A percentile compares a stretch with the other conserved stretches of the same genome.
phyloP scores from a whole-genome alignment of 768 basidiomycete genomes.

The Agrocybe pediades region DNA sequence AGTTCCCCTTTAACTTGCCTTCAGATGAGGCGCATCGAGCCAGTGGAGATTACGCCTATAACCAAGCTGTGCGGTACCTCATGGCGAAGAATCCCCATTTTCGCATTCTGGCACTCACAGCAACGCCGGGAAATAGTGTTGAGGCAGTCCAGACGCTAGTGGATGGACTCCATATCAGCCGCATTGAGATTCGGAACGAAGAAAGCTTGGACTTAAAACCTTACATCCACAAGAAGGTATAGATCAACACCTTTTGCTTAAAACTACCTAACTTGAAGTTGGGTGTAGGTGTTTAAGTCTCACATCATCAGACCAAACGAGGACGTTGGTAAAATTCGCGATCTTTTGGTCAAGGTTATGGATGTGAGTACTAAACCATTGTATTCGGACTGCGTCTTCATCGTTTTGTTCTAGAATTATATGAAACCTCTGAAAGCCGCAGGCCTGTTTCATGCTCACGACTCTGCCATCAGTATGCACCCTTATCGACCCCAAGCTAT shows the following conservation, averaged over 20 bases:
- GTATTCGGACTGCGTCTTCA: neutral
- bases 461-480: constrained; percentile 68
- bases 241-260: neutral
- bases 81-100: constrained; percentile 96
- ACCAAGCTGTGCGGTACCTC: constrained; percentile 82
- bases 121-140: constrained; percentile 86
- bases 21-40: constrained; percentile 92
- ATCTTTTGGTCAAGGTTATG: constrained; percentile 73
- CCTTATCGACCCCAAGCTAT: constrained; percentile 58
- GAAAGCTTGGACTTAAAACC: constrained; percentile 81
- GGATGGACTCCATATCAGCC: constrained; percentile 92
- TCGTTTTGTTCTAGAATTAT: constrained; percentile 23
- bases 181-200: constrained; percentile 93
- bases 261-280: constrained; percentile 1
- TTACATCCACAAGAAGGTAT: constrained; percentile 88
- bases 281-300: constrained; percentile 64
- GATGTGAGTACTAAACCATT: constrained; percentile 47
- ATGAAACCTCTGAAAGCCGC: constrained; percentile 37
- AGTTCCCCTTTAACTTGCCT: neutral
- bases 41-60: constrained; percentile 92
- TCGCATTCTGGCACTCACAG: constrained; percentile 90
- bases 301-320: constrained; percentile 77
- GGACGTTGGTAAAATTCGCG: constrained; percentile 64
- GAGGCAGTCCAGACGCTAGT: constrained; percentile 89
- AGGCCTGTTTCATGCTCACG: constrained; percentile 42